Conservation (phyloP, 2,329 filamentous ascomycete genomes). For the Aspergillus texensis region DNA sequence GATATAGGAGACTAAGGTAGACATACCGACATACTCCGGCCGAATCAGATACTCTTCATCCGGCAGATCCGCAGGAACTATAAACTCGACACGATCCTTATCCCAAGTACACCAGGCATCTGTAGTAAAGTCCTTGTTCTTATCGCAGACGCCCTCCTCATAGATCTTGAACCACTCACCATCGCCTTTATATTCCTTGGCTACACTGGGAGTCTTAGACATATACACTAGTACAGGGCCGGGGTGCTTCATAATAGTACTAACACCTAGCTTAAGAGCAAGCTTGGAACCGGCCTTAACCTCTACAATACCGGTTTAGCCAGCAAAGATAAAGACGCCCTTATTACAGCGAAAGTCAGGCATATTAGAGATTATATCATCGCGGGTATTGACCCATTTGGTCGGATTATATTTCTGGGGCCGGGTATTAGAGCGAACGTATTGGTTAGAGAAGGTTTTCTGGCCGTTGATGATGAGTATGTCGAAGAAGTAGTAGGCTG, state of each 20-base stretch:
- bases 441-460: constrained; percentile 6
- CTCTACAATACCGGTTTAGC: constrained; percentile 12
- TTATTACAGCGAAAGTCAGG: constrained; percentile 16
- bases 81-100: not conserved
- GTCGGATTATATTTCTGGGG: constrained; percentile 14
- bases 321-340: constrained; percentile 9
- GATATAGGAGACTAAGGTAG: not conserved
- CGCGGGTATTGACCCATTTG: constrained; percentile 12
- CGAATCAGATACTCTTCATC: constrained; percentile 1
- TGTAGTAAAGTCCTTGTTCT: constrained; percentile 9
- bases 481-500: constrained; percentile 18
- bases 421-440: constrained; percentile 17
- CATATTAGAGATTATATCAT: constrained; percentile 5
- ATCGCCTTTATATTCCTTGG: constrained; percentile 15
- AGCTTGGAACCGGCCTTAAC: constrained; percentile 20
- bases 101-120: constrained; percentile 10
- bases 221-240: constrained; percentile 27
- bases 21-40: not conserved
- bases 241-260: constrained; percentile 24
- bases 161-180: constrained; percentile 26
- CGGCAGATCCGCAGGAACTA: not conserved
- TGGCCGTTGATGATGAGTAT: constrained; percentile 16
- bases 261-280: constrained; percentile 22
- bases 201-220: constrained; percentile 22
- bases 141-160: constrained; percentile 11